These are phyloP conservation scores for Pseudogymnoascus sp. DNA, from an alignment of 2,329 filamentous ascomycete species.

Conservation along the genomic window DNA sequence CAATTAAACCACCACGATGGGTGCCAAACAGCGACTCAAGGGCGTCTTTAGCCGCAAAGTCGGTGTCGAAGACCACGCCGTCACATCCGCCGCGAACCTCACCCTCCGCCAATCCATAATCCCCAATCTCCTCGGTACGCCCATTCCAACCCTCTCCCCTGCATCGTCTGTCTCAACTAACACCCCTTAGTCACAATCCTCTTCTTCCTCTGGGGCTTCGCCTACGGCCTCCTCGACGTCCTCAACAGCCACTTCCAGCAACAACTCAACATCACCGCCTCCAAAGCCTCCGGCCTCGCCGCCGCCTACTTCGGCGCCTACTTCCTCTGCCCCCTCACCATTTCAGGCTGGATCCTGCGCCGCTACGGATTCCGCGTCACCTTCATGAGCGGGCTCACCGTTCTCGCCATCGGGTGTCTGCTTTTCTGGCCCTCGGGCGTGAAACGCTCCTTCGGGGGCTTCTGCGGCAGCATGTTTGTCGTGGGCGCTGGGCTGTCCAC, in stretches of 20 bases:
- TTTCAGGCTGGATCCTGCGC: constrained; percentile 58
- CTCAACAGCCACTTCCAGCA: constrained; percentile 36
- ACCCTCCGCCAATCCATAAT: constrained; percentile 37
- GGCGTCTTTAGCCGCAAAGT: neutral
- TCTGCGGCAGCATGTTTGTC: constrained; percentile 44
- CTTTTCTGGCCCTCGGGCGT: constrained; percentile 50
- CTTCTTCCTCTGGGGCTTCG: constrained; percentile 45
- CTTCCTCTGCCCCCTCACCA: constrained; percentile 61
- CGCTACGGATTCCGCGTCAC: constrained; percentile 56
- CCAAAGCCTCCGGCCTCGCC: constrained; percentile 14
- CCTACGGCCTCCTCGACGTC: constrained; percentile 36
- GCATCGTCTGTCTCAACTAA: neutral
- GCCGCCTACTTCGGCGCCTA: constrained; percentile 45
- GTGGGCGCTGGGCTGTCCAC: constrained; percentile 66
- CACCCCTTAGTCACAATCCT: constrained; percentile 42
- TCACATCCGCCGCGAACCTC: constrained; percentile 35
- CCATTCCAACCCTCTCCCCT: neutral
- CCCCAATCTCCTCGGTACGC: constrained; percentile 33
- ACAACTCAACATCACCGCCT: constrained; percentile 29
- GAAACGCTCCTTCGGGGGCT: constrained; percentile 39
- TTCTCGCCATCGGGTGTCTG: constrained; percentile 55
- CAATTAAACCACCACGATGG: neutral
- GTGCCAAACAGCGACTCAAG: neutral
- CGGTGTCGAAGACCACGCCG: neutral
- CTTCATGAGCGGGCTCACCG: constrained; percentile 57